Base-by-base conservation (phyloP, 75 land plant genomes). In the Ceratopteris richardii region DNA sequence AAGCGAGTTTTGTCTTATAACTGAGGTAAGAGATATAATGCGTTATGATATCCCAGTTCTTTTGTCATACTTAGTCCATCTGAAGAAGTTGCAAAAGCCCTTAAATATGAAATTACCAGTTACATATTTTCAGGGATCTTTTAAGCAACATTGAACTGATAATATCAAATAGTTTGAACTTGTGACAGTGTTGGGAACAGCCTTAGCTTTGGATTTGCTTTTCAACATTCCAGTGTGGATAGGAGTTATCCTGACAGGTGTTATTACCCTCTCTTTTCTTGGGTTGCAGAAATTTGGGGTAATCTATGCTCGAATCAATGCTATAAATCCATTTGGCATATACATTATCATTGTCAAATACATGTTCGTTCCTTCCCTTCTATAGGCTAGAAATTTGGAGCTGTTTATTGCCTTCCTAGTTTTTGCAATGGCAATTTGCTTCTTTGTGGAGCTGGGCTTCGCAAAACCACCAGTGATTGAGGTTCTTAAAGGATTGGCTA, bases 161-260 rank as follows among this genome's bases (percentile, higher is more conserved):
- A n/a, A n/a, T n/a, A n/a, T n/a, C n/a, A n/a, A n/a, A n/a, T n/a
- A n/a, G n/a, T n/a, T n/a, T n/a, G n/a, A n/a, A n/a, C 16, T 13
- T 25, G n/a, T 62, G 19, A 29, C 77, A 87, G 97, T 92, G 20
- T 80, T 92, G 2, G 97, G 97, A 18, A 85, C 97, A 20, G 97
- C 95, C 3, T 81, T 85, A 54, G 97, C 97, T 2, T 61, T 92
- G 13, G 80, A 92, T 46, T 80, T 92, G 36, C 43, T 92, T 17
- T 88, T 88, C 70, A 57, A 65, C 2, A 64, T 92, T 23, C 95
- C 95, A 5, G 51, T 88, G 0, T 92, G 97, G 97, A 72, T 18
- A 29, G 97, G 97, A 30, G 97, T 92, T 55, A 63, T 92, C 11
- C 54, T 80, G 33, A 85, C 97, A 17, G 95, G 86, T 9, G 65